Conservation (phyloP, 2,329 filamentous ascomycete genomes). For the Penicillium vulpinum region DNA sequence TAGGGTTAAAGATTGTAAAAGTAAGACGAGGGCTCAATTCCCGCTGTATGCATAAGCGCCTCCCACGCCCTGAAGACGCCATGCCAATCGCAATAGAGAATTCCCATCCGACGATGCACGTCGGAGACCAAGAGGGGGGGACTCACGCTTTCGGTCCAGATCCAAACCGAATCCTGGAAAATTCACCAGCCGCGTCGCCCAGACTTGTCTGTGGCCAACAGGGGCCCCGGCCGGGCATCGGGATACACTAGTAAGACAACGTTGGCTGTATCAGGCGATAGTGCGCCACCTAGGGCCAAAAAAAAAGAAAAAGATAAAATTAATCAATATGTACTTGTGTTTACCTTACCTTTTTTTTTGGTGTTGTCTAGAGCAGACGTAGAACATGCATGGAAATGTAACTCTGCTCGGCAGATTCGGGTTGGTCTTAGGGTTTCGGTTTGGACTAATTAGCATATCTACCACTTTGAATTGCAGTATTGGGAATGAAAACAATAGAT, state of each 20-base stretch:
- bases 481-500: neutral
- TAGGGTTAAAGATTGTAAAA: neutral
- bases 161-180: neutral
- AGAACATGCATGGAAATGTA: conserved; percentile 43
- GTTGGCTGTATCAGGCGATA: conserved; percentile 11
- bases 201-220: conserved; percentile 3
- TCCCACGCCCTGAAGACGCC: conserved; percentile 9
- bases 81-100: neutral
- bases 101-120: conserved; percentile 9
- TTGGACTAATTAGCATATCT: neutral
- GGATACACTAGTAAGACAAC: conserved; percentile 13
- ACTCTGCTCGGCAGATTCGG: conserved; percentile 15
- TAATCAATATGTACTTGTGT: neutral
- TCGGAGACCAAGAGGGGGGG: neutral
- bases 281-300: neutral
- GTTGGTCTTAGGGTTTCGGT: neutral
- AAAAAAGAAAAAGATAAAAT: neutral
- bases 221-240: conserved; percentile 1
- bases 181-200: neutral
- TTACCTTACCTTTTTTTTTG: neutral
- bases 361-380: conserved; percentile 30
- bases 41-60: conserved; percentile 9
- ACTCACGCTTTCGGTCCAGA: conserved; percentile 5
- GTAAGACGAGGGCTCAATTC: neutral
- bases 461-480: neutral